Evolutionary conservation across 495 filamentous ascomycete species (phyloP).

Genomic region (Xeromyces bisporus): DNA sequence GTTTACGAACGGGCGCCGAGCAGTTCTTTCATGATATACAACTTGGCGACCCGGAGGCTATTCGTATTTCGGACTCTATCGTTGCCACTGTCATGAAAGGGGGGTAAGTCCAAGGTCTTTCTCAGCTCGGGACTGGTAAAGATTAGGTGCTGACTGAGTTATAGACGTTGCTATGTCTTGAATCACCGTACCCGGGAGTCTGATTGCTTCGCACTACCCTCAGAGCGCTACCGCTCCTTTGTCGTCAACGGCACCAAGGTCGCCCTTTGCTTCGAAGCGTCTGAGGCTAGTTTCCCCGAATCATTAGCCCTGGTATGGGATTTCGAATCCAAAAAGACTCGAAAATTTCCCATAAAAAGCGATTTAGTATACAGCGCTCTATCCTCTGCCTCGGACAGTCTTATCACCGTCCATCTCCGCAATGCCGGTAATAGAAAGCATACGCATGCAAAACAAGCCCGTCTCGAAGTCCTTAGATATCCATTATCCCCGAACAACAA

Average conservation of each 20-base stretch:
- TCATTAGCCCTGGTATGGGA: constrained; percentile 16
- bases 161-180: constrained; percentile 18
- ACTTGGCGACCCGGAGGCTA: constrained; percentile 7
- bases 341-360: constrained; percentile 3
- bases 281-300: no score
- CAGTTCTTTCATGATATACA: constrained; percentile 13
- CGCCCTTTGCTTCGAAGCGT: constrained; percentile 4
- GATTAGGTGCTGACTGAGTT: no score
- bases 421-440: background rate
- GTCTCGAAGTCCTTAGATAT: background rate
- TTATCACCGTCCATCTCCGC: constrained; percentile 7
- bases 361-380: constrained; percentile 5
- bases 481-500: background rate
- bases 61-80: constrained; percentile 9
- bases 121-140: no score
- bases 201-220: constrained; percentile 11
- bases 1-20: constrained; percentile 5
- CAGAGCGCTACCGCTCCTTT: constrained; percentile 3
- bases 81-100: constrained; percentile 12
- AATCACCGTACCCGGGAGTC: constrained; percentile 8
- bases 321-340: constrained; percentile 6
- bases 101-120: no score
- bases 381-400: background rate
- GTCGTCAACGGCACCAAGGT: constrained; percentile 8
- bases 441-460: background rate